A percentile compares a stretch with the other conserved stretches of the same genome.
Conservation (phyloP, 2,329 filamentous ascomycete genomes). For the Fusarium armeniacum region DNA sequence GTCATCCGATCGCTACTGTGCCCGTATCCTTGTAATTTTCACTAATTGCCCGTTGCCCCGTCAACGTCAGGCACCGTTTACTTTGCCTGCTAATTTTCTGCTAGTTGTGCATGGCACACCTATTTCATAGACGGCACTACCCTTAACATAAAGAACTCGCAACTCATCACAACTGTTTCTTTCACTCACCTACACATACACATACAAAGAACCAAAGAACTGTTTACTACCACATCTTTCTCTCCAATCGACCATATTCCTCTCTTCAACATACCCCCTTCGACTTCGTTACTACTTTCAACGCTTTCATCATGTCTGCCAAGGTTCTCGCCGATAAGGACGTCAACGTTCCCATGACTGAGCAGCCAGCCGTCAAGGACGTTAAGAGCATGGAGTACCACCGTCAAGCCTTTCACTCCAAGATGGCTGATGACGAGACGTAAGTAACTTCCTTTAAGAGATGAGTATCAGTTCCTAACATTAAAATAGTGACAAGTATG, state of each 20-base stretch:
- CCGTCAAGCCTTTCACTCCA: constrained; percentile 79
- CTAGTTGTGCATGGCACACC: constrained; percentile 30
- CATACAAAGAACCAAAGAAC: constrained; percentile 24
- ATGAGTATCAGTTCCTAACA: constrained; percentile 24
- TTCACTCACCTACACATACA: constrained; percentile 5
- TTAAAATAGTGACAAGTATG: constrained; percentile 67
- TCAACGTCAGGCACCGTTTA: constrained; percentile 45
- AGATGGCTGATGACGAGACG: constrained; percentile 74
- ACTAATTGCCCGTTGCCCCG: constrained; percentile 46
- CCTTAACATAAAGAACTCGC: constrained; percentile 31
- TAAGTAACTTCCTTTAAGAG: constrained; percentile 57
- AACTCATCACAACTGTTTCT: constrained; percentile 26
- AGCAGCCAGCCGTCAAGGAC: constrained; percentile 58
- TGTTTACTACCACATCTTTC: constrained; percentile 2
- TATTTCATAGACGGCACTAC: constrained; percentile 31
- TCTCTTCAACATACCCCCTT: constrained; percentile 2
- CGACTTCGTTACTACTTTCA: constrained; percentile 7
- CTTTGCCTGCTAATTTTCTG: constrained; percentile 40
- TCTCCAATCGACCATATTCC: constrained; percentile 4
- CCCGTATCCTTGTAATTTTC: constrained; percentile 31
- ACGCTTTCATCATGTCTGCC: constrained; percentile 63
- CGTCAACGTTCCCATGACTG: constrained; percentile 68
- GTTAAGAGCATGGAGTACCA: constrained; percentile 82
- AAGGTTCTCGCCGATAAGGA: constrained; percentile 76
- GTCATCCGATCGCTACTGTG: constrained; percentile 25